phyloP scores from a whole-genome alignment of 495 filamentous ascomycete genomes.

The Annulohypoxylon nitens region DNA sequence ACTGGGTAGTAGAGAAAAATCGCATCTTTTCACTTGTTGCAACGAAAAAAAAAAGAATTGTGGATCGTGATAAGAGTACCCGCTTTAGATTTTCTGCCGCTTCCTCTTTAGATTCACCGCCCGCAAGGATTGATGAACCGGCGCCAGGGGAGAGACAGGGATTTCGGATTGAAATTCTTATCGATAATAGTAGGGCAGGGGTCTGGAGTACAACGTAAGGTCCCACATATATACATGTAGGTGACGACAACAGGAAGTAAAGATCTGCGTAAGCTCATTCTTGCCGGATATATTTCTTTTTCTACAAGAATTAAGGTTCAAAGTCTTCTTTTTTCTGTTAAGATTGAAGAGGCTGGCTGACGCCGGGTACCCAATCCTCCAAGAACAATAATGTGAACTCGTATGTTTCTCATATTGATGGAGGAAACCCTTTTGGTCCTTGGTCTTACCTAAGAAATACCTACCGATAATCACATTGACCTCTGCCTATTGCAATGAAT shows the following conservation, averaged over 20 bases:
- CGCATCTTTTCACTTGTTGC: conserved; percentile 8
- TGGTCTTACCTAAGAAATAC: neutral
- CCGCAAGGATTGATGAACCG: neutral
- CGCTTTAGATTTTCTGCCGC: conserved; percentile 28
- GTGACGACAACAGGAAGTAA: too few relatives aligned
- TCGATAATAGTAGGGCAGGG: neutral
- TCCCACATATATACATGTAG: too few relatives aligned
- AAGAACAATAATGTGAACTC: neutral
- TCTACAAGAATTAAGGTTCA: too few relatives aligned
- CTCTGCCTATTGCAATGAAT: too few relatives aligned
- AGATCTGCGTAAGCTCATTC: too few relatives aligned
- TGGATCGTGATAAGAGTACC: conserved; percentile 30
- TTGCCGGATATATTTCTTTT: too few relatives aligned
- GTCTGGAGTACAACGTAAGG: too few relatives aligned
- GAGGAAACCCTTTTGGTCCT: neutral
- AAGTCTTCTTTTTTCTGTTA: neutral
- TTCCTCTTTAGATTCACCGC: conserved; percentile 29
- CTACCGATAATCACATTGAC: too few relatives aligned
- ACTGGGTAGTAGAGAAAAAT: conserved; percentile 10
- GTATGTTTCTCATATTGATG: neutral
- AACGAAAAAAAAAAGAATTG: conserved; percentile 47
- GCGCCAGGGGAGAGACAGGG: neutral
- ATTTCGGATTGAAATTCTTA: neutral
- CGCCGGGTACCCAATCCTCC: neutral
- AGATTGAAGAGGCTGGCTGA: too few relatives aligned